Percentiles rank a stretch among this genome's conserved stretches.
phyloP scores from a whole-genome alignment of 2,329 filamentous ascomycete species.

The Penicillium hesseltinei region DNA sequence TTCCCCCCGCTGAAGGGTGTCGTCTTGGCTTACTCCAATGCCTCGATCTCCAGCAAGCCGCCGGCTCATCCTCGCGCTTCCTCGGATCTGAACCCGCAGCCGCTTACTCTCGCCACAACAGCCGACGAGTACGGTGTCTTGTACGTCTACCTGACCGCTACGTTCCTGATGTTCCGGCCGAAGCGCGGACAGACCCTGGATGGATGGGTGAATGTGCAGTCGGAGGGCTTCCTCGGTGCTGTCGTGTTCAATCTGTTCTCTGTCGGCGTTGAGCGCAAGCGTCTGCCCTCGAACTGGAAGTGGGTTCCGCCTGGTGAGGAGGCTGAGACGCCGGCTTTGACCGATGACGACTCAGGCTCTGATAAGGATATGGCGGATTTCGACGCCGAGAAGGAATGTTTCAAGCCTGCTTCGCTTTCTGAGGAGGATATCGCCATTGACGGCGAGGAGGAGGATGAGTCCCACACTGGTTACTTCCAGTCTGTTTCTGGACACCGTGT shows the following conservation, averaged over 20 bases:
- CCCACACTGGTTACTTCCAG: constrained; percentile 69
- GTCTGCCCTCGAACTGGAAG: constrained; percentile 74
- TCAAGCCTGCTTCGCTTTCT: constrained; percentile 37
- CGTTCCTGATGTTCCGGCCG: constrained; percentile 80
- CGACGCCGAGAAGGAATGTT: constrained; percentile 41
- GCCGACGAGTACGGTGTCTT: constrained; percentile 81
- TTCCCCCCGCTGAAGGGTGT: constrained; percentile 59
- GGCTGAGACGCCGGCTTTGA: constrained; percentile 17
- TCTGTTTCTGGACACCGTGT: constrained; percentile 69
- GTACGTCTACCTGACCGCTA: constrained; percentile 84
- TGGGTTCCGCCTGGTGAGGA: constrained; percentile 65
- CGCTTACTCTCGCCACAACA: constrained; percentile 43
- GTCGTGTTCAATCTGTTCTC: constrained; percentile 92
- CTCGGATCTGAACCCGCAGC: constrained; percentile 34
- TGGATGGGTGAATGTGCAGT: constrained; percentile 80
- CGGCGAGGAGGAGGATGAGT: constrained; percentile 51
- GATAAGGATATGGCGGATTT: constrained; percentile 23
- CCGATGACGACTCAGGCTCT: constrained; percentile 30
- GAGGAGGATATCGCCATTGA: constrained; percentile 34
- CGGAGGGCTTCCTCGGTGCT: constrained; percentile 82
- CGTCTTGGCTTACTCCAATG: constrained; percentile 53
- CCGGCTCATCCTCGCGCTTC: constrained; percentile 35
- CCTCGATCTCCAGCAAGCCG: constrained; percentile 41
- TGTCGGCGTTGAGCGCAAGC: constrained; percentile 73
- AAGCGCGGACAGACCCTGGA: constrained; percentile 70